Evolutionary conservation across 2,329 filamentous ascomycete species (phyloP), one percentile per base, ranked within the genome.

Genomic region (Chaetomium globosum): DNA sequence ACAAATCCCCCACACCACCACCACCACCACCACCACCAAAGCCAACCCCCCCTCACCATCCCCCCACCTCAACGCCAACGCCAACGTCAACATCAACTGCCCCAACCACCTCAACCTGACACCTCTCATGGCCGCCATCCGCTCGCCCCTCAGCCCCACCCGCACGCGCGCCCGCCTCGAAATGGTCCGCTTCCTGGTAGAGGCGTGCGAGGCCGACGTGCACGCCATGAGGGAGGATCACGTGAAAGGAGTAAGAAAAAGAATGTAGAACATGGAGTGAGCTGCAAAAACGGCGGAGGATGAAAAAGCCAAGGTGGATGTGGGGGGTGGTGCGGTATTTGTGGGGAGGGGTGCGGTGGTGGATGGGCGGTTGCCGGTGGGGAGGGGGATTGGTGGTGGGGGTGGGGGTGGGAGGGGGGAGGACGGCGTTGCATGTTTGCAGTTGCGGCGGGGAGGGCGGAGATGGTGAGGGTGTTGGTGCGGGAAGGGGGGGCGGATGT

Each of bases 381-480:
- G 59, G 5, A 13, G 36, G 36, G 54, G 53, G 46, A 52, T 31
- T 43, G 59, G 9, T 12, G 33, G 33, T 12, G 21, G 48, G 21
- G 53, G 26, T 33, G n/a, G 13, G 36, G 23, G 23, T 48, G 21
- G 13, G 13, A 66, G 62, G 23, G 7, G 60, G 70, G 5, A 59
- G 67, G 61, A 68, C 67, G n/a, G 68, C 71, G 7, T 33, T 72
- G 36, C 70, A 72, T 61, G 65, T 68, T 68, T 7, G 70, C 71
- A 2, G 65, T 66, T 2, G 46, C 69, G 54, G 65, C 67, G 9
- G 66, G 60, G 2, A 53, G 65, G 36, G 31, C 59, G 0, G 65
- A 62, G 7, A 57, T 61, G 13, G 56, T 68, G 13, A 64, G 65
- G 28, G 30, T 68, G 1, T 46, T 72, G 23, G 66, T 71, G 26